phyloP scores from a whole-genome alignment of 2,329 filamentous ascomycete genomes.

The Dothistroma septosporum region DNA sequence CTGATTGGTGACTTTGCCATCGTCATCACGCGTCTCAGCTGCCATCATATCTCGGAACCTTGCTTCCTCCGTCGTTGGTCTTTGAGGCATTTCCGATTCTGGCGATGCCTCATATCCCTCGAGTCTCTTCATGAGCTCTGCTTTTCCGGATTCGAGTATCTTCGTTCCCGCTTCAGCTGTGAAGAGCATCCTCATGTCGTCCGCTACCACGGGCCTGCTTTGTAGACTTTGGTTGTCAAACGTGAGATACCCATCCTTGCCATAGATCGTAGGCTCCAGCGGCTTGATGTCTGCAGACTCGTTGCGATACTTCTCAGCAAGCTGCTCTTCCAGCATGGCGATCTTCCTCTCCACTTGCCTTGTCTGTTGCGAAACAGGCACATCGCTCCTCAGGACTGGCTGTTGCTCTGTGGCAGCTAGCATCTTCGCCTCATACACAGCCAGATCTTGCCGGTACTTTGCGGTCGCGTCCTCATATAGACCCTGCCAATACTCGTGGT shows the following conservation, averaged over 20 bases:
- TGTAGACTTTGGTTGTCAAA: conserved; percentile 22
- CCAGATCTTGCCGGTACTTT: conserved; percentile 29
- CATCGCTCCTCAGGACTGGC: conserved; percentile 22
- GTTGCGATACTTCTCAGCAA: conserved; percentile 26
- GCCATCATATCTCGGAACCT: conserved; percentile 1
- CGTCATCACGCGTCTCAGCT: conserved; percentile 16
- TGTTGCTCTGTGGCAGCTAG: conserved; percentile 26
- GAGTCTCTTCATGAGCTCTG: conserved; percentile 49
- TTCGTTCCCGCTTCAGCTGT: conserved; percentile 46
- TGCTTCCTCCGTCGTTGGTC: conserved; percentile 1
- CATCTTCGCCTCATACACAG: conserved; percentile 31
- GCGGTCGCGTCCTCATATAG: conserved; percentile 28
- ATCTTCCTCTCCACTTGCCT: conserved; percentile 28
- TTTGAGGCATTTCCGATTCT: neutral
- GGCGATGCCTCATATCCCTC: conserved; percentile 41
- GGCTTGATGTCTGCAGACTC: conserved; percentile 25
- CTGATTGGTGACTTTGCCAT: conserved; percentile 13
- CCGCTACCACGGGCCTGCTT: conserved; percentile 26
- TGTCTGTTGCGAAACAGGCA: conserved; percentile 19
- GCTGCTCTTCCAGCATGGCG: conserved; percentile 29
- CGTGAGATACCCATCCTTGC: conserved; percentile 27
- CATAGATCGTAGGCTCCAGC: conserved; percentile 24
- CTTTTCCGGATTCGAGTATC: conserved; percentile 49
- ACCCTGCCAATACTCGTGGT: conserved; percentile 28
- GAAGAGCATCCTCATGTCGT: conserved; percentile 49